Evolutionary conservation across 2,329 filamentous ascomycete genomes (phyloP), one percentile per base, ranked within the genome.

Genomic region (Metarhizium anisopliae): DNA sequence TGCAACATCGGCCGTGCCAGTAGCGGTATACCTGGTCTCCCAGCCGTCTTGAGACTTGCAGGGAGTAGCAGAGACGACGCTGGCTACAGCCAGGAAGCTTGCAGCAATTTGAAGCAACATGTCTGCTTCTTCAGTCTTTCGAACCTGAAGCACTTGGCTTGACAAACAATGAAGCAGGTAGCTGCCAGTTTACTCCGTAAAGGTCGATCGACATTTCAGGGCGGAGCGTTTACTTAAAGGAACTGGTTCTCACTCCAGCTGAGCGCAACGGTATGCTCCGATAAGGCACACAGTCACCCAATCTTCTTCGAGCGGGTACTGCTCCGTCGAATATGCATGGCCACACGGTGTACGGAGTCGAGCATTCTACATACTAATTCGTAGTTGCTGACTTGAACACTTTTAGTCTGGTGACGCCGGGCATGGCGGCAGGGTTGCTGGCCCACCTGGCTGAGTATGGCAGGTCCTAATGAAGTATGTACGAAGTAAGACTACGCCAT

Each of bases 21-120:
- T 84, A 3, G 80, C 77, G 16, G 81, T 84, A 67, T 79, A 77
- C 36, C 58, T 60, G 29, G 68, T 71, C 61, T 70, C 70, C 70
- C 70, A 72, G 16, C 57, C 66, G 30, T 58, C 56, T n/a, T 51
- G 54, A 6, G 56, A 40, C 36, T 56, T 30, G 52, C 58, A 57
- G 14, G 58, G 53, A 10, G 54, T 56, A 16, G 64, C 70, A 4
- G 62, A 56, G 32, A 58, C 65, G 40, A 66, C 56, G 18, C 64
- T 59, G 51, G 66, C 65, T 1, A 64, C 54, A 25, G 68, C 64
- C 53, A 70, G 56, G 16, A 63, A 29, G 40, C 62, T 57, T 45
- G 60, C 60, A 6, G 53, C 43, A 3, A 40, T 47, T 35, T 54
- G 50, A 49, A 61, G 56, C 53, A 61, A 50, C 61, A 63, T 62